Evolutionary conservation across 768 basidiomycete genomes (phyloP).

Genomic region (Serendipita vermifera): DNA sequence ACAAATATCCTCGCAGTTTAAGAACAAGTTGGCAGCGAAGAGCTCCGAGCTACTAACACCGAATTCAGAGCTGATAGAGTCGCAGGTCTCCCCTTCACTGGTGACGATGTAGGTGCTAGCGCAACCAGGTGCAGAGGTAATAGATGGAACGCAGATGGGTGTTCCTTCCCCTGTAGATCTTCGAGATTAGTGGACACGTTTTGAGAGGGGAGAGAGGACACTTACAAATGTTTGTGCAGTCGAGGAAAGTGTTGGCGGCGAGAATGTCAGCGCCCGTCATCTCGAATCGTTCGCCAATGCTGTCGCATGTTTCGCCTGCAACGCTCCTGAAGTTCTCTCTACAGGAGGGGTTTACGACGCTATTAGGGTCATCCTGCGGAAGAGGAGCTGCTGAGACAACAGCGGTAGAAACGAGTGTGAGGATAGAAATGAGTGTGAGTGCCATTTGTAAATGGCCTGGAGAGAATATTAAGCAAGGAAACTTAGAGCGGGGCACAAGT

Average conservation of each 20-base stretch:
- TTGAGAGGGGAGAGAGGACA: not conserved
- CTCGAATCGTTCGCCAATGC: not conserved
- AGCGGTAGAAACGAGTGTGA: too few relatives aligned
- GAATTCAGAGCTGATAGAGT: not conserved
- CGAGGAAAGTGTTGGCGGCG: not conserved
- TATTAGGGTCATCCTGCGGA: too few relatives aligned
- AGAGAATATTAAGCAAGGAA: too few relatives aligned
- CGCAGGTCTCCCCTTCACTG: not conserved
- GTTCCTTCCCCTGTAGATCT: too few relatives aligned
- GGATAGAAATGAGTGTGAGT: too few relatives aligned
- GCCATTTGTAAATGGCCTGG: too few relatives aligned
- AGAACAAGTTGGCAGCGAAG: not conserved
- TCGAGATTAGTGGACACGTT: not conserved
- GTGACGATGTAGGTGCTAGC: not conserved
- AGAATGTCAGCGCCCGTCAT: not conserved
- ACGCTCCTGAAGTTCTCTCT: not conserved
- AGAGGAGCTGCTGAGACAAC: too few relatives aligned
- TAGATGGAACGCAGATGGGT: not conserved
- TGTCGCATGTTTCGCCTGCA: not conserved
- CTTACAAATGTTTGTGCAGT: not conserved
- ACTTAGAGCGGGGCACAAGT: too few relatives aligned
- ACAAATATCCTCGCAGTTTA: slow-evolving; percentile 9
- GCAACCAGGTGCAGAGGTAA: not conserved
- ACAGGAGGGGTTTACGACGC: not conserved
- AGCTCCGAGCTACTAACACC: not conserved